Percentiles rank a stretch among this genome's conserved stretches.
Conservation (phyloP, 805 yeast genomes). For the Zygosaccharomyces bailii region DNA sequence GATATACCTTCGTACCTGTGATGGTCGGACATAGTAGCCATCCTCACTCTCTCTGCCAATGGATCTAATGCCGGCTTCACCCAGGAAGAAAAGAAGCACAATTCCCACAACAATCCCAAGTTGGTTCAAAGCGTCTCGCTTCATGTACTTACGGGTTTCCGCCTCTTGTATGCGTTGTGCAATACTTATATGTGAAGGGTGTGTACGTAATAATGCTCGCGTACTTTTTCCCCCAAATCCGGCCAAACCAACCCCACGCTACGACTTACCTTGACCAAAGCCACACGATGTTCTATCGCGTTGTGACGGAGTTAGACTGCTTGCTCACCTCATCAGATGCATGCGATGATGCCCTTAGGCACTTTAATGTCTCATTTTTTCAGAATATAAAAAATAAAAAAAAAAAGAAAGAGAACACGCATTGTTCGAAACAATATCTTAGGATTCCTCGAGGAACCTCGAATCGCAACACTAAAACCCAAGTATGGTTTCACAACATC, state of each 20-base stretch:
- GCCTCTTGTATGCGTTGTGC: neutral
- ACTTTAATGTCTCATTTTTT: neutral
- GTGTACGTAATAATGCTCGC: neutral
- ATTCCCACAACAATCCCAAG: slow-evolving; percentile 7
- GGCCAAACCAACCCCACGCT: neutral
- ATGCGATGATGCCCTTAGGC: neutral
- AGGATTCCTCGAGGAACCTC: neutral
- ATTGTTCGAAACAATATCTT: too few relatives aligned
- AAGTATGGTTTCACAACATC: slow-evolving; percentile 16
- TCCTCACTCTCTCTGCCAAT: neutral
- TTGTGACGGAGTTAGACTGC: neutral
- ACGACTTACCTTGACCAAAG: neutral
- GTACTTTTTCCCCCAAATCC: neutral
- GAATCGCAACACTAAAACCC: neutral
- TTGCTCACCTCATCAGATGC: neutral
- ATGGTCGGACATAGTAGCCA: slow-evolving; percentile 5
- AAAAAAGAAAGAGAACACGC: neutral
- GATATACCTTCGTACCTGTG: slow-evolving; percentile 15
- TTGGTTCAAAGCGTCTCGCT: slow-evolving; percentile 9
- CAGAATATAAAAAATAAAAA: neutral
- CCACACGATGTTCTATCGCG: neutral
- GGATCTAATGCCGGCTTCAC: slow-evolving; percentile 7
- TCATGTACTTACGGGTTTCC: slow-evolving; percentile 3
- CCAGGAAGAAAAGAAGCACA: slow-evolving; percentile 7
- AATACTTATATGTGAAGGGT: neutral